Base-by-base conservation (phyloP, 2,329 filamentous ascomycete genomes). In the Apiospora saccharicola region DNA sequence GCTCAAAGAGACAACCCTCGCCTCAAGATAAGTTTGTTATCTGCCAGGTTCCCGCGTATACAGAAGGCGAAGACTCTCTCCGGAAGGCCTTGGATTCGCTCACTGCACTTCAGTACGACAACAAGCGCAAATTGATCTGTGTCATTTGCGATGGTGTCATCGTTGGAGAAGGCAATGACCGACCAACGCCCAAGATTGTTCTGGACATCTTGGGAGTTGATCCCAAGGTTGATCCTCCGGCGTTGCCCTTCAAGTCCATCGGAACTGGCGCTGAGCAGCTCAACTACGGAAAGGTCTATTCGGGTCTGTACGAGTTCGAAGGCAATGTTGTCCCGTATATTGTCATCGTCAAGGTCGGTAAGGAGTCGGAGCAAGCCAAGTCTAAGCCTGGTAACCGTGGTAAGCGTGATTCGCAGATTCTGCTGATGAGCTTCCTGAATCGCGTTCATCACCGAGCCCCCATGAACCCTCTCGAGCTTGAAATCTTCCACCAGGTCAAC, bases 401-500 rank as follows among this genome's bases (percentile, higher is more conserved):
- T 83, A 99, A 99, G 86, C 95, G 96, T 87, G 96, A 99, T 83
- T 98, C 96, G 46, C 96, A 99, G 83, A 94, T 99, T 78, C 84
- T 98, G 75, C 87, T 98, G 69, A 95, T 99, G 92, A 96, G 93
- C 84, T 99, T 99, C 89, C 90, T 99, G 78, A 99, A 99, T 85
- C 94, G 96, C 73, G 96, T 99, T 67, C 96, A 99, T 81, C 94
- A 98, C 83, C 93, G 95, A 74, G 87, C 93, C 1, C 92, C 96
- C 0, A 99, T 99, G 96, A 96, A 92, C 75, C 96, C 96, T 22
- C 90, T 99, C 16, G 96, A 99, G 81, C 86, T 99, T 67, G 96
- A 99, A 82, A 97, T 98, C 88, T 98, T 98, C 86, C 96, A 99
- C 80, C 96, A 99, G 82, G 94, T 99, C 86, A 98, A 98, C 88